Evolutionary conservation across 768 basidiomycete species (phyloP), one percentile per base, ranked within the genome.

Genomic region (Megacollybia marginata): DNA sequence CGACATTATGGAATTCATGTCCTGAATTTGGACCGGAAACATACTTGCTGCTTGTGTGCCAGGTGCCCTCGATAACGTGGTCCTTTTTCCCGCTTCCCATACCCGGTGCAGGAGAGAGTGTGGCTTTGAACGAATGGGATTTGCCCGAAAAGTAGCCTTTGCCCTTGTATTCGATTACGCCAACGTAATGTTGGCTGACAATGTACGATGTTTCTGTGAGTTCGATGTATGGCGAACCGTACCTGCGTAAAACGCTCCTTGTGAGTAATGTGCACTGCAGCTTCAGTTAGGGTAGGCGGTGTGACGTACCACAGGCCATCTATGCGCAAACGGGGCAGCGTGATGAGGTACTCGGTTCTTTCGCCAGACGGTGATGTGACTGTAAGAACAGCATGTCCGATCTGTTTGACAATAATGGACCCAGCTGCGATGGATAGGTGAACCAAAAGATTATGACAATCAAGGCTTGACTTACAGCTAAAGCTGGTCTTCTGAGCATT

Each of bases 401-500:
- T 87, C 66, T 99, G 95, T 67, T 89, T 92, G 48, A 99, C 95
- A 66, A 81, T 83, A 55, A 88, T 85, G 46, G 80, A 79, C 16
- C 84, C 84, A 53, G 72, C 82, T 83, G 6, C 23, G 59, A 42
- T 31, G 18, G 35, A 15, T 13, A 47, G 13, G 23, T 56, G 31
- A 57, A 45, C 42, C 15, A 45, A 20, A 34, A 40, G 9, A 33
- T 38, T 38, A n/a, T n/a, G n/a, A 35, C 33, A 46, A 34, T 33
- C 9, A 36, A 31, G 15, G 35, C 16, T 7, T 18, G 23, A 67
- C 72, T 47, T 56, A 82, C 86, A 80, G 50, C 83, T 88, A 72
- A 98, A 97, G 49, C 80, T 83, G 15, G 95, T 98, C 79, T 96
- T 95, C 70, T 97, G 94, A 8, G 92, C 95, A 59, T 82, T 92